Percentiles rank a stretch among this genome's conserved stretches.
These are phyloP conservation scores for Ichthyophonus hoferi DNA, from an alignment of 208 protist genomes.

Conservation along the genomic window DNA sequence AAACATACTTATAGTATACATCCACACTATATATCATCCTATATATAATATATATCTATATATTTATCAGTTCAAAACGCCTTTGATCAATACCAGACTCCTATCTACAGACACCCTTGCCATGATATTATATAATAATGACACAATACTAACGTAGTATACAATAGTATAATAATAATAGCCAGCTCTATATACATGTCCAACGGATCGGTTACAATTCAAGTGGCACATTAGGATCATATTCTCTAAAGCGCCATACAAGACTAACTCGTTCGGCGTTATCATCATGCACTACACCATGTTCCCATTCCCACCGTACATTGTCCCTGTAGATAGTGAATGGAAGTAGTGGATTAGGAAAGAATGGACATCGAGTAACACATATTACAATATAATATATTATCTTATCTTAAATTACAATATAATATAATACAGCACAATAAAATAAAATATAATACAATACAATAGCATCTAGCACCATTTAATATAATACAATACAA, in stretches of 20 bases:
- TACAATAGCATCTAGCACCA: not conserved
- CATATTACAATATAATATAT: not conserved
- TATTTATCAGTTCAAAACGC: no score
- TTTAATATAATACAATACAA: not conserved
- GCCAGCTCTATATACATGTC: not conserved
- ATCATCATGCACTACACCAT: slow-evolving; percentile 1
- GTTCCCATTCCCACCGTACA: slow-evolving; percentile 25
- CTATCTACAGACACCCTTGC: no score
- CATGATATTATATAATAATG: no score
- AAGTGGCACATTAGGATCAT: not conserved
- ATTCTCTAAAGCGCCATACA: slow-evolving; percentile 18
- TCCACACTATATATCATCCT: no score
- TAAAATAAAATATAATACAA: not conserved
- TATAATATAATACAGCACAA: not conserved
- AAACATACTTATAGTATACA: no score
- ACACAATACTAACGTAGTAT: no score
- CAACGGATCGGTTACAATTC: not conserved
- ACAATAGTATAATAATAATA: no score
- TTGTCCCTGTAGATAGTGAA: slow-evolving; percentile 7
- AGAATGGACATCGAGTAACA: not conserved
- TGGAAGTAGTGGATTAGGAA: not conserved
- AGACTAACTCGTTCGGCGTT: not conserved
- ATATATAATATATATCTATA: no score
- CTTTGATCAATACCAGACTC: no score
- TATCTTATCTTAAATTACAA: not conserved